Evolutionary conservation across 2,329 filamentous ascomycete species (phyloP), one percentile per base, ranked within the genome.

Genomic region (Penicillium sp.): DNA sequence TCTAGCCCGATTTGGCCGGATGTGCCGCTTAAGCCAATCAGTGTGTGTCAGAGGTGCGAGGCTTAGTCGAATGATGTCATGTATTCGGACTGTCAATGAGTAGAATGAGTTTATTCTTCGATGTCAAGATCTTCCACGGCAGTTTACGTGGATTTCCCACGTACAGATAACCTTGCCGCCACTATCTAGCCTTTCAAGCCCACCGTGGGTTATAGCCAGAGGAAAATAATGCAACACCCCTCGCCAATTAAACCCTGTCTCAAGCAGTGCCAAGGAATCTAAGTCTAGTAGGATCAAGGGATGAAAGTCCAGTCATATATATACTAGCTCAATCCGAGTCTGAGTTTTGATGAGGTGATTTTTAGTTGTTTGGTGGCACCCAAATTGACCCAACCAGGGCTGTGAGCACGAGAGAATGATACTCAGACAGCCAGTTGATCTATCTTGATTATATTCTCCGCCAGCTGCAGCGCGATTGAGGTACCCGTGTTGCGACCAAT

Each of bases 401-500:
- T 6, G 15, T 4, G 5, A 28, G 20, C 39, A 22, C 22, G 22
- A 4, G 22, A 4, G 22, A 22, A 22, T 22, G 22, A 22, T 22
- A 45, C 42, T 45, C 5, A 49, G n/a, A 6, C 45, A 11, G 45
- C 8, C 7, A 49, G 34, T 34, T 49, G 45, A n/a, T 49, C 45
- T 49, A 49, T 49, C 42, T 51, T 51, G n/a, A 38, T 25, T 2
- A 51, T 51, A 10, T 51, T 22, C 17, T 51, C 34, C 3, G 22
- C 53, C 15, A 59, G 31, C 8, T 59, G 48, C 22, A 49, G 22
- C 0, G 55, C 52, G 31, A 59, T 47, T 17, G 34, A 42, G 31
- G 55, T 54, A 14, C 55, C 47, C 17, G 53, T 35, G n/a, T 28
- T 59, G 4, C 52, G 17, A 25, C 56, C 45, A 10, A 61, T 54